Percentiles rank a stretch among this genome's conserved stretches.
These are phyloP conservation scores for Beauveria sp. DNA, from an alignment of 2,329 filamentous ascomycete species.

Conservation along the genomic window DNA sequence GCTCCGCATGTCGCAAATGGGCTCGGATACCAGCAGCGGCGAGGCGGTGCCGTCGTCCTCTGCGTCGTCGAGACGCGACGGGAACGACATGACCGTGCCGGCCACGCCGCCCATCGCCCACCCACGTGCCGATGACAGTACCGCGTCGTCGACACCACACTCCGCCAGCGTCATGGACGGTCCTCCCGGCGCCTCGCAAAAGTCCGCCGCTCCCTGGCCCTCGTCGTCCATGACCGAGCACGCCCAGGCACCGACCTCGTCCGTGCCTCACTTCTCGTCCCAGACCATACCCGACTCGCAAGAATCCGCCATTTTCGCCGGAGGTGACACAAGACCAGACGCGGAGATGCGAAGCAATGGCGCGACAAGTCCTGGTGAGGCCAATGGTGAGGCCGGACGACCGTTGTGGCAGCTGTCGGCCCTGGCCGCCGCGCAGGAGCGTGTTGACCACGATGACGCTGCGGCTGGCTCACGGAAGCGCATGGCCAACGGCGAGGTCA, in stretches of 20 bases:
- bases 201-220: neutral
- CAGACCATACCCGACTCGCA: conserved; percentile 11
- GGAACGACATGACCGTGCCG: conserved; percentile 10
- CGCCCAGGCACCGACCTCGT: neutral
- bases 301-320: neutral
- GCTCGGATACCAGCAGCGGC: conserved; percentile 1
- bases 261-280: neutral
- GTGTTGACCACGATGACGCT: conserved; percentile 32
- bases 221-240: neutral
- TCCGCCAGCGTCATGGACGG: neutral
- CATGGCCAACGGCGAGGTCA: conserved; percentile 68
- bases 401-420: conserved; percentile 52
- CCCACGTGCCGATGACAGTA: neutral
- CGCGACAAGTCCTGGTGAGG: neutral
- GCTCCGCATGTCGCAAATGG: conserved; percentile 13
- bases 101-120: conserved; percentile 9
- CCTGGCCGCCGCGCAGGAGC: conserved; percentile 46
- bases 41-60: conserved; percentile 9
- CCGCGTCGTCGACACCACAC: neutral
- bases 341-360: conserved; percentile 1
- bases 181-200: neutral
- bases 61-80: conserved; percentile 13
- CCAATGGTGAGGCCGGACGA: conserved; percentile 27
- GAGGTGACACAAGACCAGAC: neutral
- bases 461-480: conserved; percentile 54